These are phyloP conservation scores for Psilocybe azurescens DNA, from an alignment of 768 basidiomycete genomes.

Conservation along the genomic window DNA sequence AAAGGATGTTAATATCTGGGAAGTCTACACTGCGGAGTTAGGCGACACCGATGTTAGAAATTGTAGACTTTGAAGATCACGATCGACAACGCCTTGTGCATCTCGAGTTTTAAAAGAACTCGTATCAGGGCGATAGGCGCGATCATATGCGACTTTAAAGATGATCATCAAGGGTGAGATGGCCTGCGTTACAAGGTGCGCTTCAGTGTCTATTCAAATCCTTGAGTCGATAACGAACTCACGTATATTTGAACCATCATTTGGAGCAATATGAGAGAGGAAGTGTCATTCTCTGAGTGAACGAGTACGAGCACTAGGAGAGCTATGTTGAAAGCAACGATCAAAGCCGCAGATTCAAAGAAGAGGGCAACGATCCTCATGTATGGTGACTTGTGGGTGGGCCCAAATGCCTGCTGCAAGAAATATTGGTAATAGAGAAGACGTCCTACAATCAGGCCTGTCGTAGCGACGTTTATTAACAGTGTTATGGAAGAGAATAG, in stretches of 20 bases:
- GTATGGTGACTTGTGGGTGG: conserved; percentile 3
- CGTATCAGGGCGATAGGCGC: neutral
- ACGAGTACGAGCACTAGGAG: neutral
- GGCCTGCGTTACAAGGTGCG: neutral
- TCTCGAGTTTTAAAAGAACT: neutral
- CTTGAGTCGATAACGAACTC: neutral
- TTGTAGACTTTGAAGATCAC: neutral
- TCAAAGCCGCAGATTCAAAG: neutral
- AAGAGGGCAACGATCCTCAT: conserved; percentile 4
- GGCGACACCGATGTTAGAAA: neutral
- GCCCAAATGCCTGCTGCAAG: conserved; percentile 3
- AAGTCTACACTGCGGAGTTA: no score
- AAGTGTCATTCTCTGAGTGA: neutral
- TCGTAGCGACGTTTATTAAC: neutral
- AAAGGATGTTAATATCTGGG: no score
- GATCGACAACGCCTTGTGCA: neutral
- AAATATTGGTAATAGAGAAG: conserved; percentile 4
- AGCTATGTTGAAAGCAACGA: neutral
- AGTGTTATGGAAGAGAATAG: neutral
- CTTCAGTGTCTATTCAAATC: neutral
- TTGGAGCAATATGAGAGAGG: neutral
- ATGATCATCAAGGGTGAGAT: conserved; percentile 5
- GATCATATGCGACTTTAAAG: conserved; percentile 7
- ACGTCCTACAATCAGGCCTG: neutral
- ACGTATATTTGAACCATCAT: neutral